phyloP scores from a whole-genome alignment of 1,139 yeast genomes.

The Saccharomycopsis phalli region DNA sequence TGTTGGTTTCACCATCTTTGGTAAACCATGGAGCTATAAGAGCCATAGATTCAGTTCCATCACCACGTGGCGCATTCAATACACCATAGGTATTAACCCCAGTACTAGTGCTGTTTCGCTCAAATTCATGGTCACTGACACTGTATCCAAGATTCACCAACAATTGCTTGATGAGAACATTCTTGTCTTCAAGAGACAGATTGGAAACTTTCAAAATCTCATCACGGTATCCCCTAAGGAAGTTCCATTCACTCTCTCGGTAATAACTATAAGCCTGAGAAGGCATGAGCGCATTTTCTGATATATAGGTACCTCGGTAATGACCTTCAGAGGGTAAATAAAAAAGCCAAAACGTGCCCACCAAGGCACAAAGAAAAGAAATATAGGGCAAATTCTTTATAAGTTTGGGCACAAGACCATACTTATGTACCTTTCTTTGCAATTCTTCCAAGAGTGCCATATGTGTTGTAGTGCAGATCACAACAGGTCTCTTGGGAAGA shows the following conservation, averaged over 20 bases:
- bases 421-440: slow-evolving; percentile 43
- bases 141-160: slow-evolving; percentile 65
- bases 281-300: slow-evolving; percentile 96
- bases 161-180: slow-evolving; percentile 47
- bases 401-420: slow-evolving; percentile 53
- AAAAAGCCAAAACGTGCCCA: slow-evolving; percentile 62
- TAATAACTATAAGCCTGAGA: slow-evolving; percentile 90
- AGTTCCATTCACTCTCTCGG: slow-evolving; percentile 91
- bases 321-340: slow-evolving; percentile 74
- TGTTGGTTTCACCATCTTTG: slow-evolving; percentile 47
- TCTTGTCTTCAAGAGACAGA: slow-evolving; percentile 30
- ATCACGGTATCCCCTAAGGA: slow-evolving; percentile 74
- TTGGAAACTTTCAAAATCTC: slow-evolving; percentile 39
- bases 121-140: slow-evolving; percentile 41
- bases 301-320: slow-evolving; percentile 72
- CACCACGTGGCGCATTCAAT: slow-evolving; percentile 90
- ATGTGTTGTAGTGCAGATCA: no score
- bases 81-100: slow-evolving; percentile 69
- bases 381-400: slow-evolving; percentile 49
- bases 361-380: slow-evolving; percentile 50
- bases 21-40: slow-evolving; percentile 81
- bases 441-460: slow-evolving; percentile 57
- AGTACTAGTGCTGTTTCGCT: slow-evolving; percentile 29
- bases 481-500: no score
- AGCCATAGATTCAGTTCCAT: slow-evolving; percentile 93